Percentiles rank a stretch among this genome's conserved stretches.
Conservation (phyloP, 2,329 filamentous ascomycete genomes). For the Aspergillus candidus region DNA sequence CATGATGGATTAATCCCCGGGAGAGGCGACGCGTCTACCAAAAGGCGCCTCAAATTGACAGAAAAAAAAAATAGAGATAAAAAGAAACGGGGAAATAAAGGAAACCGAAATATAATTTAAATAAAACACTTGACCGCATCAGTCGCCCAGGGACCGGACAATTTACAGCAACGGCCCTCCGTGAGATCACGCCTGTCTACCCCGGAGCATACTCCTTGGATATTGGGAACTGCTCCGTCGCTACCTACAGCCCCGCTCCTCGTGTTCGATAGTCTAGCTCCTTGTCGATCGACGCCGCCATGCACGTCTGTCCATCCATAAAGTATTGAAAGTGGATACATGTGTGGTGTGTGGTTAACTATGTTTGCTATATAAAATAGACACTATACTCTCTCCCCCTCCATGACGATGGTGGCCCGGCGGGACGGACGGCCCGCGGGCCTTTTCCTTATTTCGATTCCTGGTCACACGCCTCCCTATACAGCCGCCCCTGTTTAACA, state of each 20-base stretch:
- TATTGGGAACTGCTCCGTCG: background rate
- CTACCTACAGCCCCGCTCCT: constrained; percentile 2
- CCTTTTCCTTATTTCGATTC: constrained; percentile 5
- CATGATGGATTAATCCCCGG: background rate
- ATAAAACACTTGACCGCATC: no score
- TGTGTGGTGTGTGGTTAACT: background rate
- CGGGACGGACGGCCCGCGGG: no score
- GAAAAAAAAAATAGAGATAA: no score
- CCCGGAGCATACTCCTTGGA: background rate
- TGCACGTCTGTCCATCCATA: no score
- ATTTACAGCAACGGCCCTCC: background rate
- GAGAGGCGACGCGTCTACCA: background rate
- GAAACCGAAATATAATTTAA: no score
- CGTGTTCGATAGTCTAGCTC: constrained; percentile 8
- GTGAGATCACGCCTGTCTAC: background rate
- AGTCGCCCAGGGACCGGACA: no score
- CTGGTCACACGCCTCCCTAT: constrained; percentile 29
- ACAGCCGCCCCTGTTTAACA: constrained; percentile 15
- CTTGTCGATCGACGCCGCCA: constrained; percentile 4
- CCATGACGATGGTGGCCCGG: background rate
- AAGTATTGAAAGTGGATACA: no score
- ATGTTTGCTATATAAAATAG: constrained; percentile 1
- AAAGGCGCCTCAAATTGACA: background rate
- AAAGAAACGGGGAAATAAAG: no score
- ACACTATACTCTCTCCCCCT: background rate